These are phyloP conservation scores for Zea luxurians DNA, from an alignment of 176 grass and related monocot species.

Conservation along the genomic window DNA sequence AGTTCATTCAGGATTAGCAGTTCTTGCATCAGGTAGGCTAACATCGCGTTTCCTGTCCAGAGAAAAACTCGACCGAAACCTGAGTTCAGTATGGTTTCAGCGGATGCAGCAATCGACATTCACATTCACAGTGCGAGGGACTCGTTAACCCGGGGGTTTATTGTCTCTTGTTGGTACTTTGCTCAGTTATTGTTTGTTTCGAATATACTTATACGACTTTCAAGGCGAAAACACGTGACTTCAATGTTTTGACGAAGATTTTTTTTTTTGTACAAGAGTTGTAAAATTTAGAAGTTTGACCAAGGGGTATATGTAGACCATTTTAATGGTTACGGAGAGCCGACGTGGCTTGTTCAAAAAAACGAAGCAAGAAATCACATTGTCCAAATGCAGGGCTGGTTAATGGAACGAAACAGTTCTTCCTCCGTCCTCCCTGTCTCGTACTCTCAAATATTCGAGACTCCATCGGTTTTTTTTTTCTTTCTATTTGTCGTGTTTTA, in stretches of 20 bases:
- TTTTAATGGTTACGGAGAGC: not conserved
- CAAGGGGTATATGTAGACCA: not conserved
- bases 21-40: constrained; percentile 14
- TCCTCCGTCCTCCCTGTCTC: no score
- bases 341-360: not conserved
- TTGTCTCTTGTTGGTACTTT: not conserved
- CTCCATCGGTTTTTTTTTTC: no score
- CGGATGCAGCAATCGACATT: not conserved
- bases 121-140: no score
- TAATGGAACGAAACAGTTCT: no score
- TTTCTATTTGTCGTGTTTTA: no score
- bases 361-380: not conserved
- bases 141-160: no score
- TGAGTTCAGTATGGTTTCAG: not conserved
- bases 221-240: not conserved
- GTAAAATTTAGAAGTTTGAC: not conserved
- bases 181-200: not conserved
- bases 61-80: not conserved
- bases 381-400: not conserved
- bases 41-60: not conserved
- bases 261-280: no score
- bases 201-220: not conserved
- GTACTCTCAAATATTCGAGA: no score
- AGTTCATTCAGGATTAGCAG: constrained; percentile 22
- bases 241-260: no score